phyloP scores from a whole-genome alignment of 345 rosid species.

The Geranium brycei region DNA sequence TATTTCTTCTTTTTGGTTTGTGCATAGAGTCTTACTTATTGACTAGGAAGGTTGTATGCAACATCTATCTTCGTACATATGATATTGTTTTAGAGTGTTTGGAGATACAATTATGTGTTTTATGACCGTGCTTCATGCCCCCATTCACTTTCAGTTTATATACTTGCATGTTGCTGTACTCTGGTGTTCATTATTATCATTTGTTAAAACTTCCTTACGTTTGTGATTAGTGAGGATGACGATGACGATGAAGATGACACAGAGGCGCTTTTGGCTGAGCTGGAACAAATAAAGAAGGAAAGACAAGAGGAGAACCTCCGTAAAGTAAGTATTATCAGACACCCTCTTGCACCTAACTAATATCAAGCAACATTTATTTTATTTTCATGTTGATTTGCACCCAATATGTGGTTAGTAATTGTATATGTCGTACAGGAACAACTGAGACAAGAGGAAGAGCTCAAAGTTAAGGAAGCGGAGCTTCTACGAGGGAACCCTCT shows the following conservation, averaged over 20 bases:
- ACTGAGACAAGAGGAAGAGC: conserved; percentile 61
- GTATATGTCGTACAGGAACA: conserved; percentile 39
- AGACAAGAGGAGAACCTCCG: conserved; percentile 81
- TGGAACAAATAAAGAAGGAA: conserved; percentile 90
- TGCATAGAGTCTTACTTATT: too few relatives aligned
- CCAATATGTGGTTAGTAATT: neutral
- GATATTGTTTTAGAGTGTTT: too few relatives aligned
- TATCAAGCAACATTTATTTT: too few relatives aligned
- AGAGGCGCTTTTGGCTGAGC: conserved; percentile 88
- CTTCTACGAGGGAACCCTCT: conserved; percentile 89
- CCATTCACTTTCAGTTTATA: too few relatives aligned
- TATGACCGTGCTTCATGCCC: too few relatives aligned
- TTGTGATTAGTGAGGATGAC: conserved; percentile 27
- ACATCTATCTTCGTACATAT: too few relatives aligned
- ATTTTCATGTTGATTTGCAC: neutral
- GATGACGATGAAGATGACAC: conserved; percentile 77
- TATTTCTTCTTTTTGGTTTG: too few relatives aligned
- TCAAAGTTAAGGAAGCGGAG: conserved; percentile 76
- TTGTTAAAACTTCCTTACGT: neutral
- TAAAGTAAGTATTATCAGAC: conserved; percentile 29
- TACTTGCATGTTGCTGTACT: too few relatives aligned
- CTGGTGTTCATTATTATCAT: too few relatives aligned
- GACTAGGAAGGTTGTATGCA: too few relatives aligned
- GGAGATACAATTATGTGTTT: too few relatives aligned
- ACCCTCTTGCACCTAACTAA: too few relatives aligned